Base-by-base conservation (phyloP, 176 grass and related monocot species). In the Carex scoparia region DNA sequence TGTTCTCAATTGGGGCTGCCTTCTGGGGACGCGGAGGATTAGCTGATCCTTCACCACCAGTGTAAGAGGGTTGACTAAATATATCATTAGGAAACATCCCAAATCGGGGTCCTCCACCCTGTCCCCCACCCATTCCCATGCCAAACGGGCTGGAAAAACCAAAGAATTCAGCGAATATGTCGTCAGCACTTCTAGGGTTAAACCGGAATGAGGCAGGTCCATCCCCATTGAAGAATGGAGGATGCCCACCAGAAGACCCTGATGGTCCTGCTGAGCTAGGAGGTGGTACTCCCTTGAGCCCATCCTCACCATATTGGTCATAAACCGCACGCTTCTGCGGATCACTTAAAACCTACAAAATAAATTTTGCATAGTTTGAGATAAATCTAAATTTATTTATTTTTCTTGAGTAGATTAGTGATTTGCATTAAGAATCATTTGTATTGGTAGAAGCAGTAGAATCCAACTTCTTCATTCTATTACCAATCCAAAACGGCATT, bases 91-190 rank as follows among this genome's bases (percentile, higher is more conserved):
- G 37, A 5, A 92, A 92, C 89, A 92, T 90, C 54, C 88, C 86
- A 42, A 87, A 84, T 64, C 91, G 82, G 61, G 87, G 78, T 10
- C 65, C 87, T 12, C 87, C 57, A 11, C 88, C 86, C 18, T 84
- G 84, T 4, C 81, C 75, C 10, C 84, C 87, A 33, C 75, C 83
- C 13, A 84, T 78, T 56, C 92, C 87, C 76, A 84, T 89, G 59
- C 81, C 55, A 86, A 90, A 92, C 31, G 88, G 88, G 54, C 91
- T 87, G 1, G 87, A 81, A 71, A 91, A 90, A 55, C 94, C 94
- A 33, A 97, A 97, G 79, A 97, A 97, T 84, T 97, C 91, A 0
- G 91, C 91, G 61, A 97, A 97, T 56, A 97, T 91, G 49, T 97
- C 91, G 0, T 94, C 90, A 5, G 91, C 89, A 10, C 70, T 97